Evolutionary conservation across 31 red algal species (phyloP).

Genomic region (Odonthalia washingtoniensis): DNA sequence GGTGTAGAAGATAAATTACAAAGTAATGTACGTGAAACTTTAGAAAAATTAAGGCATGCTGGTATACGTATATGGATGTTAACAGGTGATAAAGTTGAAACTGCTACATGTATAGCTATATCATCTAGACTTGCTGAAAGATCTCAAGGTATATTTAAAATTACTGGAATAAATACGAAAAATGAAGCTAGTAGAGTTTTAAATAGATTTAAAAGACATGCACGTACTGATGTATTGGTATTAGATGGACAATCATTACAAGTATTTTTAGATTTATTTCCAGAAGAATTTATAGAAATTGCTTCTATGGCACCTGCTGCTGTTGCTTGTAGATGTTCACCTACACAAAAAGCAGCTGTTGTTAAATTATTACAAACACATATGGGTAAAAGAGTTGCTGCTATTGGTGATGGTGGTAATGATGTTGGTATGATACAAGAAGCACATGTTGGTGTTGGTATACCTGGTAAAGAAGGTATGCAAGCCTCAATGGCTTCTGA

Average conservation of each 20-base stretch:
- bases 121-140: slow-evolving; percentile 86
- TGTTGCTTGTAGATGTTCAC: slow-evolving; percentile 93
- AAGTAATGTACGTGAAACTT: slow-evolving; percentile 76
- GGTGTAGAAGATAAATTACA: slow-evolving; percentile 97
- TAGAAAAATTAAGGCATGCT: slow-evolving; percentile 93
- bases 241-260: slow-evolving; percentile 88
- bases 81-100: slow-evolving; percentile 98
- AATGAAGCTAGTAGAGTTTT: slow-evolving; percentile 80
- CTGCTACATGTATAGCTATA: slow-evolving; percentile 87
- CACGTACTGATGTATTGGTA: slow-evolving; percentile 79
- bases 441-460: slow-evolving; percentile 96
- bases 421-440: slow-evolving; percentile 96
- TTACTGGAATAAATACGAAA: slow-evolving; percentile 76
- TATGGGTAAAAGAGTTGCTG: slow-evolving; percentile 77
- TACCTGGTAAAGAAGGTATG: slow-evolving; percentile 96
- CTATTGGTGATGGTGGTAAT: slow-evolving; percentile 98
- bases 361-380: slow-evolving; percentile 78
- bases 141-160: slow-evolving; percentile 80
- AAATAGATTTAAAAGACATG: slow-evolving; percentile 66
- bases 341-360: slow-evolving; percentile 91
- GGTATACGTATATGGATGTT: slow-evolving; percentile 98
- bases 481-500: slow-evolving; percentile 96
- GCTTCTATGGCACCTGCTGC: slow-evolving; percentile 84
- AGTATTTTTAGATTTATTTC: slow-evolving; percentile 79
- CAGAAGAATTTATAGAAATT: slow-evolving; percentile 83